These are phyloP conservation scores for Enterocytospora artemiae DNA, from an alignment of 371 early-diverging fungal genomes.

Conservation along the genomic window DNA sequence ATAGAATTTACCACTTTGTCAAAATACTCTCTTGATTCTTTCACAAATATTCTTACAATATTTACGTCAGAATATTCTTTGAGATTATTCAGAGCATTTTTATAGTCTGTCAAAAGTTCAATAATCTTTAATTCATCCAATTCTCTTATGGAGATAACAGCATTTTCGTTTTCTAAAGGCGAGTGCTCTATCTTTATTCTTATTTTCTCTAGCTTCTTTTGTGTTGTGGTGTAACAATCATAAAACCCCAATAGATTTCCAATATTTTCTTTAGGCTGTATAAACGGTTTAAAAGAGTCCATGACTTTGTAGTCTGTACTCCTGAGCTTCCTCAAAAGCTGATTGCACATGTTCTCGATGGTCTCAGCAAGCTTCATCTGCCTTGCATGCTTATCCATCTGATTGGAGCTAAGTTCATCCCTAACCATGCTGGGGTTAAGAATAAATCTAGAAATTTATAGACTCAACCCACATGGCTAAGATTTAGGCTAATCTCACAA, in stretches of 20 bases:
- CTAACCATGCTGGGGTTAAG: not conserved
- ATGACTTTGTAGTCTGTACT: slow-evolving; percentile 13
- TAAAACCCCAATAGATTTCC: slow-evolving; percentile 23
- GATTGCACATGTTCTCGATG: slow-evolving; percentile 12
- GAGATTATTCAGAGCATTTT: slow-evolving; percentile 1
- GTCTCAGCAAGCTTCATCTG: slow-evolving; percentile 2
- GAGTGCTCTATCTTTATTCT: slow-evolving; percentile 1
- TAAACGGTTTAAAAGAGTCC: slow-evolving; percentile 34
- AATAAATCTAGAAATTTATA: not conserved
- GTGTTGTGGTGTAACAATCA: slow-evolving; percentile 16
- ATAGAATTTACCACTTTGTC: slow-evolving; percentile 2
- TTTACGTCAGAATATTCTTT: slow-evolving; percentile 18
- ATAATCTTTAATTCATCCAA: slow-evolving; percentile 5
- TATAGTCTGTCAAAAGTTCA: slow-evolving; percentile 1
- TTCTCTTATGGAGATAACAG: not conserved
- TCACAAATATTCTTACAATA: slow-evolving; percentile 19
- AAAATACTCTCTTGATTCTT: slow-evolving; percentile 1
- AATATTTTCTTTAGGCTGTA: slow-evolving; percentile 40
- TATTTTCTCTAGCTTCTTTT: slow-evolving; percentile 8
- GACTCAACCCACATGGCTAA: not conserved
- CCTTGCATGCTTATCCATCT: slow-evolving; percentile 4
- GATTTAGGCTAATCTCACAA: no score
- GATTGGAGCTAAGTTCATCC: not conserved
- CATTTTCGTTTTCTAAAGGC: not conserved
- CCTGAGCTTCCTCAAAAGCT: slow-evolving; percentile 3